These are phyloP conservation scores for Fraxinus excelsior DNA, from an alignment of 257 asterid species.

Conservation along the genomic window DNA sequence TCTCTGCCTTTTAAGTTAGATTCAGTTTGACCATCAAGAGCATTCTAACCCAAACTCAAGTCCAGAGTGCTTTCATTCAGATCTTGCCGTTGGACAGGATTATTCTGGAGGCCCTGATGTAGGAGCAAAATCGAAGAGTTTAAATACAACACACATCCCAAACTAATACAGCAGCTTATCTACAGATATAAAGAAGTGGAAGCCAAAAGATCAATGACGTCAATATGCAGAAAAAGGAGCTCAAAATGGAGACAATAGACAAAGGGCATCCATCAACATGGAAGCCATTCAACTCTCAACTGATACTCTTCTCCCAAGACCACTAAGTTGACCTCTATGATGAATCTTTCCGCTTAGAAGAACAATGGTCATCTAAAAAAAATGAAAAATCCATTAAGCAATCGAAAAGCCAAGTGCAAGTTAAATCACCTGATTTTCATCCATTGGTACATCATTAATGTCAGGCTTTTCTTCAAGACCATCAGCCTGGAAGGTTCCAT, in stretches of 20 bases:
- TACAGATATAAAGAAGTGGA: not conserved
- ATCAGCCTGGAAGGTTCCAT: conserved; percentile 48
- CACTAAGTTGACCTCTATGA: not conserved
- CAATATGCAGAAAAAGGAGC: too few species aligned
- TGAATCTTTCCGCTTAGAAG: not conserved
- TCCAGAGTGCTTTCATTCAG: conserved; percentile 55
- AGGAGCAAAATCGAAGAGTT: conserved; percentile 8
- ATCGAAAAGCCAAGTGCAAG: not conserved
- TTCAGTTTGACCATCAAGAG: conserved; percentile 36
- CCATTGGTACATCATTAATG: conserved; percentile 79
- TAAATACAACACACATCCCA: not conserved
- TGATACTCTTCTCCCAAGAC: not conserved
- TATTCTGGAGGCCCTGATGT: conserved; percentile 34
- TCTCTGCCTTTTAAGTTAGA: conserved; percentile 32
- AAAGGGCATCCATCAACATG: too few species aligned
- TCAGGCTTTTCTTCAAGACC: conserved; percentile 77
- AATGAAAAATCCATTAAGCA: not conserved
- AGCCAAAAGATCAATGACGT: too few species aligned
- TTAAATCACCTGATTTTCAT: conserved; percentile 61
- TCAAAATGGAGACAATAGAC: too few species aligned
- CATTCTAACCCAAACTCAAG: conserved; percentile 54
- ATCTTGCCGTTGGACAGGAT: conserved; percentile 40
- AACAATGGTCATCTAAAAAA: not conserved
- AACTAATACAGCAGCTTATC: not conserved
- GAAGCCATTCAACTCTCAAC: too few species aligned